phyloP scores from a whole-genome alignment of 345 rosid genomes.

The Physaria fendleri region DNA sequence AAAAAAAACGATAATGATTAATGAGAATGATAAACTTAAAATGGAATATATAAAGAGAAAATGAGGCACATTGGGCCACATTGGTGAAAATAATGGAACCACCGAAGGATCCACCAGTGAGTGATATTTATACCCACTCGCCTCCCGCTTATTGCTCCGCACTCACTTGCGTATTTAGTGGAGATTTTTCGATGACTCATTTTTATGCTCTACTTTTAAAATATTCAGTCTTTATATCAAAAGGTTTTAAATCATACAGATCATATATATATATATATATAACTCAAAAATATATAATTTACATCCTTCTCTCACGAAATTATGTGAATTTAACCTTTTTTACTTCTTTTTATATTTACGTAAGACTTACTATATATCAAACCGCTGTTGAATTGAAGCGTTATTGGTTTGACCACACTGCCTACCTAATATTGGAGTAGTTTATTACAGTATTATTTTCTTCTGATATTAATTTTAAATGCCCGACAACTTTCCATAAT shows the following conservation, averaged over 20 bases:
- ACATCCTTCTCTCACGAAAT: background rate
- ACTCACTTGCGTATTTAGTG: conserved; percentile 5
- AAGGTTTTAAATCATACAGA: background rate
- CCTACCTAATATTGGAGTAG: too few relatives aligned
- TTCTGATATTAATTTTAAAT: background rate
- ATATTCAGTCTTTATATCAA: background rate
- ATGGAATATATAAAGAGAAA: conserved; percentile 2
- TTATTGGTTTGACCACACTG: background rate
- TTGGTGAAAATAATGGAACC: conserved; percentile 19
- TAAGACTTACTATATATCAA: too few relatives aligned
- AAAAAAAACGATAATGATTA: too few relatives aligned
- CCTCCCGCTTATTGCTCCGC: conserved; percentile 21
- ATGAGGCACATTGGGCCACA: conserved; percentile 12
- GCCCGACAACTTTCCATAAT: conserved; percentile 3
- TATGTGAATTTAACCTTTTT: background rate
- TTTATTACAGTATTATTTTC: too few relatives aligned
- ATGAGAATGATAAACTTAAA: background rate
- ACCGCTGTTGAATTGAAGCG: background rate
- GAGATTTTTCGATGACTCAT: background rate
- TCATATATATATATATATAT: too few relatives aligned
- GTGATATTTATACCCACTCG: conserved; percentile 15
- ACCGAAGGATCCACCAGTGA: conserved; percentile 21
- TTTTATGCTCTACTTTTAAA: background rate
- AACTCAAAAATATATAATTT: background rate
- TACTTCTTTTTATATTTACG: too few relatives aligned